Base-by-base conservation (phyloP, 176 grass and related monocot genomes). In the Pontederia paniculata region DNA sequence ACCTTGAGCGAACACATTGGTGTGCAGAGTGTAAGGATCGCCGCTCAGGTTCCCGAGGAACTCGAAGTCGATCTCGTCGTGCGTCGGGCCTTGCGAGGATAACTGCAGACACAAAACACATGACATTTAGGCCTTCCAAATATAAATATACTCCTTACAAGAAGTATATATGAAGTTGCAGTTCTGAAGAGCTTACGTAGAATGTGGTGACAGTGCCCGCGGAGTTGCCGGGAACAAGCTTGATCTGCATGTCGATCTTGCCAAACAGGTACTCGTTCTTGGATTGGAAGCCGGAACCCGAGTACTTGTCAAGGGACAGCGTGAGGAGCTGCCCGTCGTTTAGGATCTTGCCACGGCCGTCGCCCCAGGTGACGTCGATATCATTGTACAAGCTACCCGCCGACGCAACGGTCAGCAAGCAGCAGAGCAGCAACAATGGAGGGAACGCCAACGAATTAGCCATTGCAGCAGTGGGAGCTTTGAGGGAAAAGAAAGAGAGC, bases 1-100 rank as follows among this genome's bases (percentile, higher is more conserved):
- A 12, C 84, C 89, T 68, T 84, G 75, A 75, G 65, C 76, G 75
- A 81, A 94, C 48, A 94, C 73, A 56, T 95, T 95, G 51, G 89
- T 95, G 77, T 95, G 84, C 13, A 95, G 77, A 10, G 82, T 50
- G 65, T 88, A 95, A 18, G 50, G 50, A 18, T 52, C 8, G 14
- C 50, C 50, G 50, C 50, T 52, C 17, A 52, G 50, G 50, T 95
- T 95, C 12, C 89, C 89, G 54, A 95, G 80, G 67, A 88, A 95
- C 72, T 95, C 89, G 55, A 95, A 95, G 72, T 95, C 89, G 59
- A 95, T 78, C 77, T 95, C 78, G 61, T 95, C 84, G 45, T 95
- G 84, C 21, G 67, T 48, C 3, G 73, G 52, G 11, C 84, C 89
- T 12, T 84, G 80, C 0, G 84, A 83, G 66, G 77, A 81, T 37